Evolutionary conservation across 2,329 filamentous ascomycete genomes (phyloP), one percentile per base, ranked within the genome.

Genomic region (Hypoxylon sp.): DNA sequence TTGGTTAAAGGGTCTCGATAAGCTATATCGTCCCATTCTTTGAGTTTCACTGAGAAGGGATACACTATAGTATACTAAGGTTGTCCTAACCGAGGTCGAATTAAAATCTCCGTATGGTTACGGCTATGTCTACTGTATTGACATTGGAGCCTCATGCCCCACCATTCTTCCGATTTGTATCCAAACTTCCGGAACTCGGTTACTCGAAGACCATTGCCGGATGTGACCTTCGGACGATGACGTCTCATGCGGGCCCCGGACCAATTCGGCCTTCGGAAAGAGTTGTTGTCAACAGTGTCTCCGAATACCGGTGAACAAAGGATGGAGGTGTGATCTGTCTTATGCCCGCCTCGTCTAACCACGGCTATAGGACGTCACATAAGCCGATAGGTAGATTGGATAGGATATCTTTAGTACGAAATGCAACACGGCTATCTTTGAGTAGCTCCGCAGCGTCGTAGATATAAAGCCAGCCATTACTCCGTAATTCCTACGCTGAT

Each of bases 191-290:
- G 59, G 68, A 32, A 65, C 48, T 70, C 68, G 68, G 68, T 63
- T 61, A 65, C 51, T 58, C 19, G 46, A 60, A 17, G 23, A 1
- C 21, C 55, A 58, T 67, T 63, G 23, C 55, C 61, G 57, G 60
- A 60, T 58, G 52, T 25, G 50, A 58, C 46, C 34, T 36, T 69
- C 63, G 52, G 63, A 17, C 34, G 45, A 65, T 67, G 61, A 65
- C 65, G 51, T 60, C 58, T 67, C 38, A 51, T 60, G 45, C 58
- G 55, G 55, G 38, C 41, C 41, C 58, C 61, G 64, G 25, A 52
- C 59, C 53, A 65, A 63, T 45, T 70, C 68, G 68, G 68, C 28
- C 46, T 63, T 70, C 68, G 68, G 68, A 28, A 56, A 70, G 36
- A 41, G 23, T 23, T 17, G 41, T 43, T 11, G 25, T 65, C 32